phyloP scores from a whole-genome alignment of 2,329 filamentous ascomycete species.

The Verticillium nonalfalfae region DNA sequence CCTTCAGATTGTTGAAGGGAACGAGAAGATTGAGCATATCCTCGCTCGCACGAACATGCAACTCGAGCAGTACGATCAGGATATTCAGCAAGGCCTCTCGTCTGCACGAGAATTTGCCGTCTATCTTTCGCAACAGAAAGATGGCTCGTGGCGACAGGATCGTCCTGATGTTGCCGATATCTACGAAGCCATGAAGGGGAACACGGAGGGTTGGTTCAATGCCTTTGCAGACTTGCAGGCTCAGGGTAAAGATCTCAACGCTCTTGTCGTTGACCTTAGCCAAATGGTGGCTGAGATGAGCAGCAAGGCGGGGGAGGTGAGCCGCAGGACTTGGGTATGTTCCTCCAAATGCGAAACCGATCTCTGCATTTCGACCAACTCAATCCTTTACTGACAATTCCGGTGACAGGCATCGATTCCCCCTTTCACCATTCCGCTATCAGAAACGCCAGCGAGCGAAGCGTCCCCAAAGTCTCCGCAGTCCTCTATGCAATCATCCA shows the following conservation, averaged over 20 bases:
- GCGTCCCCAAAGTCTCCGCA: slow-evolving; percentile 13
- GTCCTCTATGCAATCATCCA: slow-evolving; percentile 15
- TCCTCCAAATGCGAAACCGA: neutral
- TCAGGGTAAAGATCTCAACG: slow-evolving; percentile 64
- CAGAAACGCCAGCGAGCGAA: slow-evolving; percentile 9
- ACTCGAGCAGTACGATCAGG: slow-evolving; percentile 71
- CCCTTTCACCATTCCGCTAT: slow-evolving; percentile 13
- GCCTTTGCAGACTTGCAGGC: slow-evolving; percentile 72
- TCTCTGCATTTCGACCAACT: neutral
- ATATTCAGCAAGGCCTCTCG: slow-evolving; percentile 71
- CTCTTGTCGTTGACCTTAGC: slow-evolving; percentile 64
- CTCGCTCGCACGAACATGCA: slow-evolving; percentile 70
- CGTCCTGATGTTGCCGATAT: slow-evolving; percentile 63
- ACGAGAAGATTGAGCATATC: slow-evolving; percentile 87
- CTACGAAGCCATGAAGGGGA: slow-evolving; percentile 85
- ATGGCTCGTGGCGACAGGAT: slow-evolving; percentile 54
- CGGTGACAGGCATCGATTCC: slow-evolving; percentile 10
- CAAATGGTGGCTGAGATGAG: slow-evolving; percentile 82
- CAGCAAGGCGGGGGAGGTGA: slow-evolving; percentile 75
- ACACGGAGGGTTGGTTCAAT: slow-evolving; percentile 82
- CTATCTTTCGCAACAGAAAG: slow-evolving; percentile 64
- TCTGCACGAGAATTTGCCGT: slow-evolving; percentile 70
- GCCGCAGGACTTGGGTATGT: slow-evolving; percentile 68
- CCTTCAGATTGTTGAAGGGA: slow-evolving; percentile 74
- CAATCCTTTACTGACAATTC: neutral